Conservation (phyloP, 768 basidiomycete genomes). For the Tricholoma matsutake region DNA sequence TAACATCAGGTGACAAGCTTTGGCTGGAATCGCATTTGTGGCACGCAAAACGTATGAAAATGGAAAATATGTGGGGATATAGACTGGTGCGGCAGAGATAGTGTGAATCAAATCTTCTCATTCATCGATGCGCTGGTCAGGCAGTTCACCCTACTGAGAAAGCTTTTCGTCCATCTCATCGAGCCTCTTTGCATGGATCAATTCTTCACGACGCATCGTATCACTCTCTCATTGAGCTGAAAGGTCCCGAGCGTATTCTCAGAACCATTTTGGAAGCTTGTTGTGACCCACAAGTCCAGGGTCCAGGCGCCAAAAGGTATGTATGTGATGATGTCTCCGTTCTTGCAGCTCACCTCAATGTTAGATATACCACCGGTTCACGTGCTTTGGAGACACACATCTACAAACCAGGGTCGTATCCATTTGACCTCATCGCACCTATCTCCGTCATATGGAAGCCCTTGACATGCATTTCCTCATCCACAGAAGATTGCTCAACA, state of each 20-base stretch:
- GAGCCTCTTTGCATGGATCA: constrained; percentile 80
- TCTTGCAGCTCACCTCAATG: not conserved
- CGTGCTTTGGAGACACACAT: constrained; percentile 64
- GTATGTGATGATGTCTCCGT: constrained; percentile 4
- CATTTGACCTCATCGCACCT: constrained; percentile 68
- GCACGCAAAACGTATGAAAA: constrained; percentile 96
- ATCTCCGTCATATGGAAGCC: constrained; percentile 74
- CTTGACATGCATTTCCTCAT: constrained; percentile 1
- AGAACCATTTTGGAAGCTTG: constrained; percentile 47
- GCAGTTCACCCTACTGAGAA: constrained; percentile 89
- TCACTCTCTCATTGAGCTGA: constrained; percentile 69
- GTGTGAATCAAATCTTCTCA: not conserved
- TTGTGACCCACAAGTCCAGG: constrained; percentile 62
- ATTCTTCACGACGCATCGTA: constrained; percentile 93
- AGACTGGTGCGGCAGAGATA: constrained; percentile 54
- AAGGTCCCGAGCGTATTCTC: constrained; percentile 57
- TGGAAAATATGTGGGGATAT: constrained; percentile 92
- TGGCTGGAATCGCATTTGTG: constrained; percentile 98
- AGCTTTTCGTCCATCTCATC: constrained; percentile 85
- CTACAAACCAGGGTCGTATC: constrained; percentile 64
- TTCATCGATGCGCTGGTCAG: constrained; percentile 31
- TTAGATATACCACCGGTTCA: constrained; percentile 64
- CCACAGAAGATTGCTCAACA: constrained; percentile 3
- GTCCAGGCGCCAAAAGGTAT: constrained; percentile 62
- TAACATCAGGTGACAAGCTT: constrained; percentile 63